Evolutionary conservation across 2,329 filamentous ascomycete species (phyloP), one percentile per base, ranked within the genome.

Genomic region (Neophaeococcomyces aloes): DNA sequence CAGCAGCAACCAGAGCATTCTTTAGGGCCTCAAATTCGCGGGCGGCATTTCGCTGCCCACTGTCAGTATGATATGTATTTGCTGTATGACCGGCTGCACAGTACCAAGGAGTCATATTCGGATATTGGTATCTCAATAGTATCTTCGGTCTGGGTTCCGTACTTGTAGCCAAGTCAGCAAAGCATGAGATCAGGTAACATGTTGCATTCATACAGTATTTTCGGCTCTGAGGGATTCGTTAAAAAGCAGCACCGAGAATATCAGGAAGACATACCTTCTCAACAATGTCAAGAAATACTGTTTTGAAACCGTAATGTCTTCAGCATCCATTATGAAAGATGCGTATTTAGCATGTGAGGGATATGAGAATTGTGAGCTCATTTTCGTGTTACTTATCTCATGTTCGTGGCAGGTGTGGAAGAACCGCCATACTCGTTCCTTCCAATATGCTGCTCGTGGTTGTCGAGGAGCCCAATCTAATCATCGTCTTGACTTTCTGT

Each of bases 1-100:
- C 49, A 40, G 44, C 49, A 21, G 27, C 21, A 1, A 49, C 19
- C 11, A 51, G 42, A 27, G 48, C 48, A n/a, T 48, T 43, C 30
- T 44, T 46, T 29, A 49, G 31, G 4, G 46, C 35, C 17, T 32
- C 19, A 38, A 48, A 44, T 25, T 44, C 42, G 14, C 18, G 29
- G 13, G 35, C 13, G 10, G 42, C 42, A 14, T 41, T n/a, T 30
- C n/a, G 29, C 38, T 41, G 38, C 14, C 19, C 11, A 15, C 8
- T 14, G 33, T 35, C 19, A 35, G 33, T 15, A 3, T 18, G 10
- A 15, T 19, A 5, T 11, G 3, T 35, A 5, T 6, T 6, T 15
- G 8, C 13, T n/a, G 7, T 15, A 11, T 5, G 19, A 11, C n/a
- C n/a, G 15, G 15, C 14, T 19, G 13, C n/a, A 38, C 21, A 17